Evolutionary conservation across 2,329 filamentous ascomycete genomes (phyloP), one percentile per base, ranked within the genome.

Genomic region (Aspergillus ochraceus): DNA sequence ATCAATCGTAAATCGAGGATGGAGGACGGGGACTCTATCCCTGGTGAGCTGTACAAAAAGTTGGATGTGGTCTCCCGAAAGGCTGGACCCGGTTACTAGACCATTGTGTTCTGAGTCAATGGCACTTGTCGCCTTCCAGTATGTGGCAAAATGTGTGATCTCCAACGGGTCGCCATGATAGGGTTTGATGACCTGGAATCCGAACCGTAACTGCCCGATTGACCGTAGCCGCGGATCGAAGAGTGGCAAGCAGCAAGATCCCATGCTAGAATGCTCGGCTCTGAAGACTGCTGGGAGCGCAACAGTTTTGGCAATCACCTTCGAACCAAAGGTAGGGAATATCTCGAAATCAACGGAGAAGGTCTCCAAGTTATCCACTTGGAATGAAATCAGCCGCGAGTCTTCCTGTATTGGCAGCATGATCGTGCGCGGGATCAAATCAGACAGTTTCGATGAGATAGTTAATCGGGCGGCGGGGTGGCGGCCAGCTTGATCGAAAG

Each of bases 41-140:
- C 87, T 89, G 0, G 94, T 98, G 66, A 97, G 85, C 71, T 99
- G 95, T 24, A 98, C 90, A 71, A 92, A 96, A 8, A 99, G 79
- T 58, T 93, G 87, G 24, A 97, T 88, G 74, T 98, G 98, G 70
- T 98, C 91, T n/a, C 95, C 95, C 2, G 92, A 96, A 57, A 99
- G 77, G 77, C 94, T 98, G 10, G 94, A 98, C 0, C 94, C 95
- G 0, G 94, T 98, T 19, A 99, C 91, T 24, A 98, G 86, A 24
- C 92, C 91, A 71, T 86, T 95, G 24, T 90, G 89, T 51, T 92
- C 90, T 54, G 91, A 88, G 73, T 97, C 92, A 52, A 95, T 85
- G 68, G 97, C 92, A 70, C 92, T 97, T 1, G 95, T 99, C 0
- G 94, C 94, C 77, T 98, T 99, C 95, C 95, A 99, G 76, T 99